These are phyloP conservation scores for Xylaria nigripes DNA, from an alignment of 495 filamentous ascomycete genomes.

Conservation along the genomic window DNA sequence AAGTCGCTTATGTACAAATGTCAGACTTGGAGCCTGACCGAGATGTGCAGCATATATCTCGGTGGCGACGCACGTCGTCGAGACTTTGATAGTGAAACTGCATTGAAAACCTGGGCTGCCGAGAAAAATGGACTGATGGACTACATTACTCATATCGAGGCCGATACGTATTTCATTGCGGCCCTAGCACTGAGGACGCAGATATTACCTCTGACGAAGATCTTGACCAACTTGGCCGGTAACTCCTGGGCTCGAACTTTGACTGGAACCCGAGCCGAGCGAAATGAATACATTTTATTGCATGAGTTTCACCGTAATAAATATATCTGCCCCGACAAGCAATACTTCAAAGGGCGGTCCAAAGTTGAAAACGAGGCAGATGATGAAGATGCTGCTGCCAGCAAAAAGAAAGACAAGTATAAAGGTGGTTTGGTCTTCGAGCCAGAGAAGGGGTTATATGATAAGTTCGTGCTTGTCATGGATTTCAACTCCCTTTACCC, in stretches of 20 bases:
- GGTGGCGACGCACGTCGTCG: slow-evolving; percentile 55
- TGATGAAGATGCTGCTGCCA: slow-evolving; percentile 62
- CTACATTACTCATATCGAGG: slow-evolving; percentile 83
- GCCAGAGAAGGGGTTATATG: slow-evolving; percentile 92
- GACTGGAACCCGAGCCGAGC: slow-evolving; percentile 89
- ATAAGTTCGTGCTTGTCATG: slow-evolving; percentile 96
- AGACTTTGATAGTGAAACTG: slow-evolving; percentile 80
- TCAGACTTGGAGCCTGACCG: slow-evolving; percentile 93
- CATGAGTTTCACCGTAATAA: slow-evolving; percentile 95
- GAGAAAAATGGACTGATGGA: slow-evolving; percentile 83
- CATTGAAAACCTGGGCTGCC: slow-evolving; percentile 79
- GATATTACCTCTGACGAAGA: slow-evolving; percentile 87
- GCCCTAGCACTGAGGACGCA: slow-evolving; percentile 81
- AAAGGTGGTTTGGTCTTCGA: slow-evolving; percentile 98
- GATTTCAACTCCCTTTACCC: slow-evolving; percentile 99
- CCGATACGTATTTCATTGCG: slow-evolving; percentile 92
- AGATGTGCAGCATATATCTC: slow-evolving; percentile 91
- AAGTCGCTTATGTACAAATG: slow-evolving; percentile 97
- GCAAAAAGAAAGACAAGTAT: slow-evolving; percentile 99
- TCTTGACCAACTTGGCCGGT: slow-evolving; percentile 91
- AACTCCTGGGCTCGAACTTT: slow-evolving; percentile 98
- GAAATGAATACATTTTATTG: slow-evolving; percentile 97
- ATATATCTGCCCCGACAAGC: slow-evolving; percentile 94
- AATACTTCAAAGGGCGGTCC: slow-evolving; percentile 57
- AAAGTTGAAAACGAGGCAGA: slow-evolving; percentile 56